These are phyloP conservation scores for Macadamia tetraphylla DNA, from an alignment of 164 flowering plant genomes.

Conservation along the genomic window DNA sequence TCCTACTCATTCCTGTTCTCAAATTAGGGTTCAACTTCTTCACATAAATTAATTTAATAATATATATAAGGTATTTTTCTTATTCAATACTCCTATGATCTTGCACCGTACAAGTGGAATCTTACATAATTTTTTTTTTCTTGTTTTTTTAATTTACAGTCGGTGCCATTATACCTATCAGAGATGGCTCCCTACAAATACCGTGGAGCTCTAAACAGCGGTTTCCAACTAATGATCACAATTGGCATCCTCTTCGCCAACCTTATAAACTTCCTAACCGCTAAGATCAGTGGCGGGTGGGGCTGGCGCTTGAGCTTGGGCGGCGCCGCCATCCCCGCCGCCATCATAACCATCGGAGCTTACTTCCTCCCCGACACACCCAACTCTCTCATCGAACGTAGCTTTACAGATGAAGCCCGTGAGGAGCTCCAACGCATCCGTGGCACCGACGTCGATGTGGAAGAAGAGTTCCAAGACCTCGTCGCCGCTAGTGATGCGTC, in stretches of 20 bases:
- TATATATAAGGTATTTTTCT: no score
- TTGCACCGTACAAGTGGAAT: no score
- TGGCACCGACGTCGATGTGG: conserved; percentile 13
- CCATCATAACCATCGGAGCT: conserved; percentile 16
- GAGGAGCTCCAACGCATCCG: conserved; percentile 12
- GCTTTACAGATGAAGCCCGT: conserved; percentile 8
- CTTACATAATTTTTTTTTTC: not conserved
- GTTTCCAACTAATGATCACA: conserved; percentile 28
- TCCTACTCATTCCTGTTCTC: no score
- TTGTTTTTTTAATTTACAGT: conserved; percentile 4
- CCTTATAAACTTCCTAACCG: conserved; percentile 20
- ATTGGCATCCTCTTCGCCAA: conserved; percentile 29
- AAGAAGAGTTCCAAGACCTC: conserved; percentile 18
- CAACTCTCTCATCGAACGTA: conserved; percentile 23
- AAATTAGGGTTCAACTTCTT: no score
- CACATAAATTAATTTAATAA: no score
- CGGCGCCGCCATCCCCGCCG: conserved; percentile 22
- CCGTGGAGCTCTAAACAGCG: conserved; percentile 28
- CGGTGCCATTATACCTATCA: conserved; percentile 32
- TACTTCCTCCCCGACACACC: conserved; percentile 32
- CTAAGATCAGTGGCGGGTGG: conserved; percentile 14
- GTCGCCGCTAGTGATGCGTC: conserved; percentile 19
- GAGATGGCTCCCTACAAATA: conserved; percentile 31
- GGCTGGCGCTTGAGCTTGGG: conserved; percentile 31
- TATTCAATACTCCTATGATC: no score